Evolutionary conservation across 78 protist species (phyloP), one percentile per base, ranked within the genome.

Genomic region (Dictyostelium intermedium): DNA sequence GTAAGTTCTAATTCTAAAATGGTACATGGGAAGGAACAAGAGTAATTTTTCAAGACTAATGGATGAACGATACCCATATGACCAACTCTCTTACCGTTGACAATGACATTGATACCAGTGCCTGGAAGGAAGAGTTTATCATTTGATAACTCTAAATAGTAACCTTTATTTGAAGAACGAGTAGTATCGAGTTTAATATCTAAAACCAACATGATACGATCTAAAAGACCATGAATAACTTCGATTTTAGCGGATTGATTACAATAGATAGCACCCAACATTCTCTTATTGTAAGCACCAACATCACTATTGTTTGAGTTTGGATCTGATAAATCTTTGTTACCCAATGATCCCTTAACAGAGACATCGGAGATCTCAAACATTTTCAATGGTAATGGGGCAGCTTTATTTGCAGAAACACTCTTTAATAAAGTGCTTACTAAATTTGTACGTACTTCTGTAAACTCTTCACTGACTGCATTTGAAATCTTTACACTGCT

Each of bases 401-500:
- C 14, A 25, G 80, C 61, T 45, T 81, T 77, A 96, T 96, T 98
- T 87, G 47, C 8, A 23, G 60, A 82, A 13, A 98, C 35, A 30
- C 98, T 98, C 95, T 97, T 98, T 27, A 99, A 56, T 10, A 98
- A 39, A 9, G 99, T 98, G 72, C 97, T 97, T n/a, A 98, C n/a
- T 34, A 99, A 96, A 43, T 85, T 80, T 39, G 97, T 96, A 43
- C 99, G 97, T 1, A 77, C 84, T 84, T 87, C 96, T 83, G 98
- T 94, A 92, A 97, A 98, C 56, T 98, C 99, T 20, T 39, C 53
- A 13, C 97, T 83, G 69, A 96, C 91, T 3, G 98, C 97, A 83
- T 98, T 97, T n/a, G 82, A 66, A 84, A 98, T 81, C 37, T 45
- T 70, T 18, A 97, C 98, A 85, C 82, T 66, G 8, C 3, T 18